These are phyloP conservation scores for Elongisporangium undulatum DNA, from an alignment of 352 stramenopile species.

Conservation along the genomic window DNA sequence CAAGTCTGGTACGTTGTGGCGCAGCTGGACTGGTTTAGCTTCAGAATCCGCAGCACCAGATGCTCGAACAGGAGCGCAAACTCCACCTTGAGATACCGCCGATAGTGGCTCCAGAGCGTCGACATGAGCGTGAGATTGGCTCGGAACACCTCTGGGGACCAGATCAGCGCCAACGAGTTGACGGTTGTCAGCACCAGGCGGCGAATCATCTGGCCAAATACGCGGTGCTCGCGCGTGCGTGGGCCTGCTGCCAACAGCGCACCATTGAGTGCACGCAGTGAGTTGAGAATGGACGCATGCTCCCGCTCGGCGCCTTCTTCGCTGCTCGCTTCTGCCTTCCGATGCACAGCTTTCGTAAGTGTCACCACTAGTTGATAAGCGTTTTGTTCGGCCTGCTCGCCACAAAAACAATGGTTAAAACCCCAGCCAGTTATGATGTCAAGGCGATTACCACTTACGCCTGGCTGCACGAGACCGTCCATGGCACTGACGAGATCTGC, in stretches of 20 bases:
- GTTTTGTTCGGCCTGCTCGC: slow-evolving; percentile 55
- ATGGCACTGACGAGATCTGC: slow-evolving; percentile 41
- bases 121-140: slow-evolving; percentile 59
- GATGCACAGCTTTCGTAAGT: slow-evolving; percentile 65
- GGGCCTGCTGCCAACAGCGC: slow-evolving; percentile 49
- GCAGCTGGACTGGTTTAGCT: slow-evolving; percentile 12
- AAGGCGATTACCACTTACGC: slow-evolving; percentile 13
- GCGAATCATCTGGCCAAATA: slow-evolving; percentile 75
- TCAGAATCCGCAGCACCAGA: slow-evolving; percentile 70
- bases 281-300: slow-evolving; percentile 55
- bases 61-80: slow-evolving; percentile 81
- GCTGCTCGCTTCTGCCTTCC: slow-evolving; percentile 29
- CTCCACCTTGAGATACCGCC: slow-evolving; percentile 78
- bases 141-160: slow-evolving; percentile 53
- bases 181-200: slow-evolving; percentile 71
- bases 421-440: not conserved
- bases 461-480: slow-evolving; percentile 22
- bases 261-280: slow-evolving; percentile 67
- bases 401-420: not conserved
- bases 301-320: slow-evolving; percentile 38
- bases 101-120: slow-evolving; percentile 84
- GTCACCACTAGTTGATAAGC: slow-evolving; percentile 72
- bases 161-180: slow-evolving; percentile 58
- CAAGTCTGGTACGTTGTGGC: slow-evolving; percentile 38
- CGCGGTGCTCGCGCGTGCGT: slow-evolving; percentile 42